Evolutionary conservation across 176 grass and related monocot species (phyloP).

Genomic region (Poa annua): DNA sequence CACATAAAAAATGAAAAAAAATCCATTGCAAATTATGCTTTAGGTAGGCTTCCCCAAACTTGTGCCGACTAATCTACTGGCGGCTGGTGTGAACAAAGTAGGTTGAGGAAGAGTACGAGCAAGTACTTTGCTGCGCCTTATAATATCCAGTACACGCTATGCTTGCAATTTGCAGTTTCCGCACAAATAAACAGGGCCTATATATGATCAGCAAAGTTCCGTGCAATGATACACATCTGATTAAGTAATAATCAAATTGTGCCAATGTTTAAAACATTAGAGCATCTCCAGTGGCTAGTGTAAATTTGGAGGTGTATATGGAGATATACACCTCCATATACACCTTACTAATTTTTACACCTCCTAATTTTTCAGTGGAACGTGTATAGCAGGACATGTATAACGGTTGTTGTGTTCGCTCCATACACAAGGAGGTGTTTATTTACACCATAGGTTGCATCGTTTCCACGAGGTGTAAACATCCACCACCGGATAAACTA

Average conservation of each 20-base stretch:
- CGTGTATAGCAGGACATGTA: too few relatives aligned
- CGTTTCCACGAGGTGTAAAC: too few relatives aligned
- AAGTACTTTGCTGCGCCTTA: not conserved
- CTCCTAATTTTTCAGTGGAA: too few relatives aligned
- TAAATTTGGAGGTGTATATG: too few relatives aligned
- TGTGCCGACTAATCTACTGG: constrained; percentile 15
- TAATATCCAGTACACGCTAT: not conserved
- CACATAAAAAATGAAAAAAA: not conserved
- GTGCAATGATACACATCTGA: not conserved
- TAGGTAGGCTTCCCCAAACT: constrained; percentile 21
- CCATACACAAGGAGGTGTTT: too few relatives aligned
- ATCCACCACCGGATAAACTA: too few relatives aligned
- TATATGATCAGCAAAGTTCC: not conserved
- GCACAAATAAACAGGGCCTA: not conserved
- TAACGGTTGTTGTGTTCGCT: too few relatives aligned
- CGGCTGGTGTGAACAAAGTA: constrained; percentile 17
- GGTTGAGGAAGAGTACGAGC: not conserved
- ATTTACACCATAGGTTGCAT: too few relatives aligned
- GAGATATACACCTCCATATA: too few relatives aligned
- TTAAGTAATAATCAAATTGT: not conserved
- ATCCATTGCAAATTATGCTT: not conserved
- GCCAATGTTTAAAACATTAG: too few relatives aligned
- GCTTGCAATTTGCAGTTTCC: not conserved
- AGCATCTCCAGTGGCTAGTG: too few relatives aligned
- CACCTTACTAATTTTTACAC: too few relatives aligned